These are phyloP conservation scores for Eucalyptus marginata DNA, from an alignment of 345 rosid species.

Conservation along the genomic window DNA sequence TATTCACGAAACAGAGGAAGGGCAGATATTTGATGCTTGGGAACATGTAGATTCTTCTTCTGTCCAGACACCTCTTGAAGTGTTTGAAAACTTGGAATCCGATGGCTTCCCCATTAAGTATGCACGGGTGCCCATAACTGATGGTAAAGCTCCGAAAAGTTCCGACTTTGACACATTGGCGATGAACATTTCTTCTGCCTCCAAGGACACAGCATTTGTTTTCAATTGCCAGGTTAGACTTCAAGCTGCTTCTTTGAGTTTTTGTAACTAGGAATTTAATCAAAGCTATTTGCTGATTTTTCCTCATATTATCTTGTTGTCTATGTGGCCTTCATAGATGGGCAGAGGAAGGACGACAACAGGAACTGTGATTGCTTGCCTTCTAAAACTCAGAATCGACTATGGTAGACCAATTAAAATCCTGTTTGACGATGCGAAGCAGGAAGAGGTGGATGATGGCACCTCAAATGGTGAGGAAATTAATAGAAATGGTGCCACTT, in stretches of 20 bases:
- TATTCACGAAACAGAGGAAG: conserved; percentile 81
- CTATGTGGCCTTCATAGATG: conserved; percentile 37
- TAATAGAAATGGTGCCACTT: conserved; percentile 26
- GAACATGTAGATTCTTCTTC: conserved; percentile 66
- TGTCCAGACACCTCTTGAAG: conserved; percentile 90
- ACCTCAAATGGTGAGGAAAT: conserved; percentile 89
- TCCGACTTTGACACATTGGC: conserved; percentile 84
- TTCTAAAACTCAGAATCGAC: conserved; percentile 78
- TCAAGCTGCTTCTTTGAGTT: neutral
- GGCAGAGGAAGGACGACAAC: conserved; percentile 99
- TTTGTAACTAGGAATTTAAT: neutral
- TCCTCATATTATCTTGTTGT: neutral
- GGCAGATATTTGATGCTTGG: conserved; percentile 87
- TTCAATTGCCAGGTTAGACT: conserved; percentile 89
- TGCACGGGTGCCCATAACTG: conserved; percentile 96
- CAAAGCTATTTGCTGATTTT: neutral
- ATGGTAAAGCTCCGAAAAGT: conserved; percentile 97
- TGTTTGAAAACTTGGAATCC: conserved; percentile 70
- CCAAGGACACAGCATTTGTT: conserved; percentile 81
- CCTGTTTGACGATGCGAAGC: conserved; percentile 42
- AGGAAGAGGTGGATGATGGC: conserved; percentile 61
- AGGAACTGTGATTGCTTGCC: conserved; percentile 98
- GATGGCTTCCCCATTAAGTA: conserved; percentile 79
- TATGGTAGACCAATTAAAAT: conserved; percentile 79
- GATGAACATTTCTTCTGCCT: conserved; percentile 74